Evolutionary conservation across 352 stramenopile genomes (phyloP).

Genomic region (Poterioochromonas sp.): DNA sequence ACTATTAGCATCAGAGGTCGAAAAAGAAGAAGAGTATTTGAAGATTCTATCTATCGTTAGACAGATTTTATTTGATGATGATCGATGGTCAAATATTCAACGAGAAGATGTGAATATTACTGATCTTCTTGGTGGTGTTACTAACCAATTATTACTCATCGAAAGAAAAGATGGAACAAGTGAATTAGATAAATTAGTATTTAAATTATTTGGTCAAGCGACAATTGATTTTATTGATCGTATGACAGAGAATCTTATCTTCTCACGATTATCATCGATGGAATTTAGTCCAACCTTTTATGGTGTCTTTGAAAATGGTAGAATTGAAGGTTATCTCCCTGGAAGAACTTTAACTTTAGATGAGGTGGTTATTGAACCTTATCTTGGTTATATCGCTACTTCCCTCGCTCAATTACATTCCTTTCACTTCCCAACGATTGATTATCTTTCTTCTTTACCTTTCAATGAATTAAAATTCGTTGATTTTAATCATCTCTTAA

Average conservation of each 20-base stretch:
- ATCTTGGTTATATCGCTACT: conserved; percentile 66
- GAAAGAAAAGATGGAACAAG: too few relatives aligned
- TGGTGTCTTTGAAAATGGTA: conserved; percentile 76
- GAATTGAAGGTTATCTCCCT: conserved; percentile 77
- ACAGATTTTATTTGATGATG: too few relatives aligned
- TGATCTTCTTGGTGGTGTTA: conserved; percentile 63
- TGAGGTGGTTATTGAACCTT: conserved; percentile 70
- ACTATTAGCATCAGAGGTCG: too few relatives aligned
- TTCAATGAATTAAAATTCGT: too few relatives aligned
- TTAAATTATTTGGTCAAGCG: conserved; percentile 79
- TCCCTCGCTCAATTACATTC: conserved; percentile 73
- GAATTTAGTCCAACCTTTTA: conserved; percentile 74
- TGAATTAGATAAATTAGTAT: conserved; percentile 63
- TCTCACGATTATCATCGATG: conserved; percentile 53
- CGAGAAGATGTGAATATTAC: too few relatives aligned
- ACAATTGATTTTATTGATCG: conserved; percentile 83
- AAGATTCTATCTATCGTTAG: too few relatives aligned
- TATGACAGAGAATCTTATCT: conserved; percentile 57
- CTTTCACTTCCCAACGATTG: conserved; percentile 57
- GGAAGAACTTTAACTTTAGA: conserved; percentile 65
- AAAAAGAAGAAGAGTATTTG: too few relatives aligned
- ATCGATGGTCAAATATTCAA: too few relatives aligned
- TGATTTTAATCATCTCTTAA: too few relatives aligned
- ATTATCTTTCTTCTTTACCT: too few relatives aligned
- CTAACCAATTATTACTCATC: conserved; percentile 81